phyloP scores from a whole-genome alignment of 2,329 filamentous ascomycete species.

The Penicillium thymicola region DNA sequence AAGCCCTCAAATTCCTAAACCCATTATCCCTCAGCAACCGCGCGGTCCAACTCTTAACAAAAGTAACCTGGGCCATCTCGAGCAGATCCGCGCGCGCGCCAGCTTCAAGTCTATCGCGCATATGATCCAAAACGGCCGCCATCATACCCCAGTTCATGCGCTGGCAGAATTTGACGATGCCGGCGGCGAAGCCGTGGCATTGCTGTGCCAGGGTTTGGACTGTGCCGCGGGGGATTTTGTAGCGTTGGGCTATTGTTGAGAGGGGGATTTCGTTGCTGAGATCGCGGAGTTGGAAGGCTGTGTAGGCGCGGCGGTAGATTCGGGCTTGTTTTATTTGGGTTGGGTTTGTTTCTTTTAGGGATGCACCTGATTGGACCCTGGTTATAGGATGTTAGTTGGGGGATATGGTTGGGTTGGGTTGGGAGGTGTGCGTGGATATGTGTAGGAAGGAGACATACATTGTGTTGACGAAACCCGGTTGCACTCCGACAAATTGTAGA shows the following conservation, averaged over 20 bases:
- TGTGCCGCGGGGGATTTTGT: constrained; percentile 65
- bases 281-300: constrained; percentile 73
- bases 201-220: constrained; percentile 71
- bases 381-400: constrained; percentile 3
- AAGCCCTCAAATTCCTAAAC: constrained; percentile 62
- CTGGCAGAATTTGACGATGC: constrained; percentile 76
- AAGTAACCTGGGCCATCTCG: constrained; percentile 67
- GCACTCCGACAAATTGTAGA: constrained; percentile 65
- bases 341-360: constrained; percentile 59
- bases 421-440: no score
- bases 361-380: constrained; percentile 63
- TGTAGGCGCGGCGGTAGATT: constrained; percentile 69
- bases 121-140: constrained; percentile 69
- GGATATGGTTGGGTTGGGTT: background rate
- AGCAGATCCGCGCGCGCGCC: constrained; percentile 69
- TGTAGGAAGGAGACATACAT: constrained; percentile 47
- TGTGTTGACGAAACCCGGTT: constrained; percentile 63
- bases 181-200: constrained; percentile 73
- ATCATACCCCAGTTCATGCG: constrained; percentile 74
- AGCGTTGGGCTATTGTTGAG: constrained; percentile 66
- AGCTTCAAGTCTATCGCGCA: constrained; percentile 68
- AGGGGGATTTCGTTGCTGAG: constrained; percentile 74
- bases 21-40: constrained; percentile 73
- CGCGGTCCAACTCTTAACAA: constrained; percentile 74
- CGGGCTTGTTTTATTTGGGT: constrained; percentile 60